phyloP scores from a whole-genome alignment of 2,329 filamentous ascomycete genomes.

The Thielaviopsis euricoi region DNA sequence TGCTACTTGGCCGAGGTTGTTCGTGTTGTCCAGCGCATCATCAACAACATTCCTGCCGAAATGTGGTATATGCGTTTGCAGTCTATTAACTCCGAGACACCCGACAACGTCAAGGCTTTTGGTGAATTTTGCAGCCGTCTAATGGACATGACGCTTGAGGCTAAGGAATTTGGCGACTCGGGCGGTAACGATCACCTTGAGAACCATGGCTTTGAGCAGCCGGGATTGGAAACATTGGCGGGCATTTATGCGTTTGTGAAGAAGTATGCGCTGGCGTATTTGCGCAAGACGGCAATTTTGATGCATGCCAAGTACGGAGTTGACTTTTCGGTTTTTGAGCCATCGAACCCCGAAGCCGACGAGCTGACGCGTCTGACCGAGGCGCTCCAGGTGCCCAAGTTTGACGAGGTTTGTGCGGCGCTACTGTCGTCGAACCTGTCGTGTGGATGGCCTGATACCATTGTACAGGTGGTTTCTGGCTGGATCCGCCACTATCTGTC shows the following conservation, averaged over 20 bases:
- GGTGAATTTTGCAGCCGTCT: slow-evolving; percentile 28
- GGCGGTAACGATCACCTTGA: background rate
- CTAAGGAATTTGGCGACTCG: slow-evolving; percentile 4
- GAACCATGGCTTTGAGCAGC: slow-evolving; percentile 37
- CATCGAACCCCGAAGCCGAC: slow-evolving; percentile 45
- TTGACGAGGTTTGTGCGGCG: slow-evolving; percentile 60
- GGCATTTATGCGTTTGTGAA: slow-evolving; percentile 46
- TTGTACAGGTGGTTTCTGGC: slow-evolving; percentile 33
- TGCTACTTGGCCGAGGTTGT: slow-evolving; percentile 87
- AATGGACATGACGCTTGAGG: slow-evolving; percentile 15
- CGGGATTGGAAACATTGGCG: slow-evolving; percentile 34
- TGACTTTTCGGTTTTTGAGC: slow-evolving; percentile 59
- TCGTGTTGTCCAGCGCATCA: slow-evolving; percentile 52
- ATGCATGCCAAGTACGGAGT: slow-evolving; percentile 80
- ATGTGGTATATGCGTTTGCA: slow-evolving; percentile 32
- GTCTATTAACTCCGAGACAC: slow-evolving; percentile 23
- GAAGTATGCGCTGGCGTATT: slow-evolving; percentile 77
- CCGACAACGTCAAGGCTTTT: slow-evolving; percentile 35
- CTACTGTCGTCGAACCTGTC: slow-evolving; percentile 29
- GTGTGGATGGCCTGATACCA: slow-evolving; percentile 10
- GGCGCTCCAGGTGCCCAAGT: slow-evolving; percentile 55
- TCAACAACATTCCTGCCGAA: slow-evolving; percentile 33
- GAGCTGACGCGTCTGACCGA: slow-evolving; percentile 73
- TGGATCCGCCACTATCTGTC: slow-evolving; percentile 56
- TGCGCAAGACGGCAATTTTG: slow-evolving; percentile 71